Base-by-base conservation (phyloP, 225 moss, liverwort and hornwort species). In the Neckera pumila region DNA sequence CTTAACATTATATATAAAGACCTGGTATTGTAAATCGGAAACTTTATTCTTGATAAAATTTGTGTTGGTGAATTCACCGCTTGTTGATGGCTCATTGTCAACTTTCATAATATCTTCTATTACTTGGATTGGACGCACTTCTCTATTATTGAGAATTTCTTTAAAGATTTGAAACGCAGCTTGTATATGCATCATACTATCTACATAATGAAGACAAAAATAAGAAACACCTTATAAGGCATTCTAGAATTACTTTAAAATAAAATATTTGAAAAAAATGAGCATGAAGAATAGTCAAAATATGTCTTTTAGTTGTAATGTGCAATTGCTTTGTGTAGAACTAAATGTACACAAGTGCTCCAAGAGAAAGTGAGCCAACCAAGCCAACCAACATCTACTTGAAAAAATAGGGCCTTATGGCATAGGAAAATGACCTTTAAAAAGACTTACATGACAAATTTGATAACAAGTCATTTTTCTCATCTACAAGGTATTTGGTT, bases 141-240 rank as follows among this genome's bases (percentile, higher is more conserved):
- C 91, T 22, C 56, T 62, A 31, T 88, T 79, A 27, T 89, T 93
- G n/a, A 97, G 56, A 82, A 97, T 78, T 62, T 95, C 95, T 89
- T 96, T 97, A 59, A 97, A 86, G 61, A 97, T 90, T 83, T 93
- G 93, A 86, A 96, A 97, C 75, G 96, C 95, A 65, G 91, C 93
- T 79, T 69, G 92, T 45, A 94, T 58, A 69, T 96, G 95, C 82
- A 94, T 85, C 90, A 92, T 94, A 80, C 93, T 95, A 73, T 90
- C 94, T 97, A 90, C 43, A 77, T 14, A 13, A 65, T 5, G 70
- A 2, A 23, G 14, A 63, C 34, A 73, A 27, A 65, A 66, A 84
- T 49, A n/a, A 65, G 6, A 17, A 86, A 22, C 0, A 0, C 4
- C 6, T 79, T 43, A 6, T 28, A 12, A 53, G 27, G 23, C 33